Evolutionary conservation across 805 yeast genomes (phyloP).

Genomic region (Lachancea cidri): DNA sequence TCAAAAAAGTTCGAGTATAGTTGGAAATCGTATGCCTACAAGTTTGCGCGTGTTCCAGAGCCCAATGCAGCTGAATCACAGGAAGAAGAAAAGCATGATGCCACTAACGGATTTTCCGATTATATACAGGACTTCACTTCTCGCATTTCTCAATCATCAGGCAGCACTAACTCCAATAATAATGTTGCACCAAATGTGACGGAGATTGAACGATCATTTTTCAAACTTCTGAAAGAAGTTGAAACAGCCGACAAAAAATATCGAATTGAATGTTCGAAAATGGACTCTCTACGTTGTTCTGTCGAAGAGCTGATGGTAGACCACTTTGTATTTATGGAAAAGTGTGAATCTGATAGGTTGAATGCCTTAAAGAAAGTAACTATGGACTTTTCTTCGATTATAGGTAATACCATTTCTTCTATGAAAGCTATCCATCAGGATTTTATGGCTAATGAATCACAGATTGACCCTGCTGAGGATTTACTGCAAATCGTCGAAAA

Average conservation of each 20-base stretch:
- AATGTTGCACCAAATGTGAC: slow-evolving; percentile 18
- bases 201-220: slow-evolving; percentile 41
- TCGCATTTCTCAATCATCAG: slow-evolving; percentile 6
- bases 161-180: slow-evolving; percentile 2
- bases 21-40: slow-evolving; percentile 70
- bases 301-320: slow-evolving; percentile 70
- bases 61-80: slow-evolving; percentile 10
- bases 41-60: slow-evolving; percentile 39
- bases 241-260: slow-evolving; percentile 52
- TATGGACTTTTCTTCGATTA: slow-evolving; percentile 62
- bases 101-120: slow-evolving; percentile 8
- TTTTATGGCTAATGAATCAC: slow-evolving; percentile 59
- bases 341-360: slow-evolving; percentile 74
- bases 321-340: slow-evolving; percentile 71
- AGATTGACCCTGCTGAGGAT: slow-evolving; percentile 66
- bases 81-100: slow-evolving; percentile 2
- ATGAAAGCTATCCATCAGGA: slow-evolving; percentile 58
- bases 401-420: slow-evolving; percentile 54
- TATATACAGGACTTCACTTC: slow-evolving; percentile 16
- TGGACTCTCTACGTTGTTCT: slow-evolving; percentile 65
- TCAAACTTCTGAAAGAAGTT: slow-evolving; percentile 53
- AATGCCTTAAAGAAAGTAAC: slow-evolving; percentile 72
- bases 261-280: slow-evolving; percentile 46
- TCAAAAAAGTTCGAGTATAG: slow-evolving; percentile 71
- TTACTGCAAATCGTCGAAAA: slow-evolving; percentile 59